phyloP scores from a whole-genome alignment of 768 basidiomycete species.

The Podaxis sp. region DNA sequence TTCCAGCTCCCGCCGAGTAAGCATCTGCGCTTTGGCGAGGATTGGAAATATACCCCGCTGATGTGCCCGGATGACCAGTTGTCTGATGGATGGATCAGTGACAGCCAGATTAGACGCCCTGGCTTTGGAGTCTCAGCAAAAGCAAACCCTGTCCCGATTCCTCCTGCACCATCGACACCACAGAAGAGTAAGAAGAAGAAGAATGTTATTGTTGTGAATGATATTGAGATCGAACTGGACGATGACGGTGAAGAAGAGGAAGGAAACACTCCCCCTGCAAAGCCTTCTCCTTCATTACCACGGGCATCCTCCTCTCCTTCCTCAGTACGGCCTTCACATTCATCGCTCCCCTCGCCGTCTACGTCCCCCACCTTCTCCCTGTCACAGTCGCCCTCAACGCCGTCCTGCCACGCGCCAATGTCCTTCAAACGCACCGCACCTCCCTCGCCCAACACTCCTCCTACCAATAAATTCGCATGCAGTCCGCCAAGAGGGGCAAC shows the following conservation, averaged over 20 bases:
- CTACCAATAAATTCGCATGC: too few relatives aligned
- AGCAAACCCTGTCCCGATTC: background rate
- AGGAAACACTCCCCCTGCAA: constrained; percentile 10
- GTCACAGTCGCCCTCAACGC: background rate
- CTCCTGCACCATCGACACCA: background rate
- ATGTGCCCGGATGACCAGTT: background rate
- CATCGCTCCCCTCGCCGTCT: background rate
- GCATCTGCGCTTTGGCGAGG: constrained; percentile 6
- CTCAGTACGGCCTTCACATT: background rate
- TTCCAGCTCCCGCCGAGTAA: constrained; percentile 25
- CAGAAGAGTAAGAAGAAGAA: constrained; percentile 16
- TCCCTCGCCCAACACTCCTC: too few relatives aligned
- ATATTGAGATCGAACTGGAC: constrained; percentile 35
- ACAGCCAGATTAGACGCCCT: background rate
- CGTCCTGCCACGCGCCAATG: constrained; percentile 8
- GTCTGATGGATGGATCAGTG: background rate
- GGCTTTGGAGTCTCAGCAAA: background rate
- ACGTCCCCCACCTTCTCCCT: background rate
- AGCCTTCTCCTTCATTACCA: constrained; percentile 1
- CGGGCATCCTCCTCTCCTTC: background rate
- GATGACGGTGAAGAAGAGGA: constrained; percentile 21
- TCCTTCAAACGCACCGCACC: constrained; percentile 7
- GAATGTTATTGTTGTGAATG: constrained; percentile 36
- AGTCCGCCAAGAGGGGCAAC: background rate
- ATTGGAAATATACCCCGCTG: background rate